These are phyloP conservation scores for Blastocystis sp. DNA, from an alignment of 352 stramenopile genomes.

Conservation along the genomic window DNA sequence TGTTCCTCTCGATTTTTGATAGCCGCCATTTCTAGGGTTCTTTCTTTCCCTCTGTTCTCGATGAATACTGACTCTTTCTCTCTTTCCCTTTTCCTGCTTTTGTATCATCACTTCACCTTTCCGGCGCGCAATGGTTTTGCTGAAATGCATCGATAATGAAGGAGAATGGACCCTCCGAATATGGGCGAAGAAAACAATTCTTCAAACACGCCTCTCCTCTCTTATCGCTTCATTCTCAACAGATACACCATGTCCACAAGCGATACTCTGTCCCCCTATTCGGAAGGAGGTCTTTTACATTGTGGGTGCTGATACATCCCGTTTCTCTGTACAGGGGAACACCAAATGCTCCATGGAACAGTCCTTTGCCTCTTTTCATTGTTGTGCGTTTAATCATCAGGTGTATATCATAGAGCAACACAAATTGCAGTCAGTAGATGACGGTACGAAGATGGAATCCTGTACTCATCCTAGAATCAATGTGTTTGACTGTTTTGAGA, in stretches of 20 bases:
- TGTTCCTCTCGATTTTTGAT: slow-evolving; percentile 36
- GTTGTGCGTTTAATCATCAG: no score
- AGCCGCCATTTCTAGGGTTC: background rate
- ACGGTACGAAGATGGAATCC: no score
- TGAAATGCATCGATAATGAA: background rate
- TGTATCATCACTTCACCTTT: background rate
- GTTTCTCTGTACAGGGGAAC: no score
- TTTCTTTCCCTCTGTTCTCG: background rate
- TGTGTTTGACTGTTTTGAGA: no score
- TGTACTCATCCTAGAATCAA: no score
- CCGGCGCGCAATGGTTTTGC: background rate
- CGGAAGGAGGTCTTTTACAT: background rate
- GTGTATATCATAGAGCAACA: no score
- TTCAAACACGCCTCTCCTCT: slow-evolving; percentile 23
- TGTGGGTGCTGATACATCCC: no score
- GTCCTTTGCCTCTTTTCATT: no score
- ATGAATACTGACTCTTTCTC: background rate
- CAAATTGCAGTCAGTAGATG: no score
- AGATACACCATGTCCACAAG: background rate
- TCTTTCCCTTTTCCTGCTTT: background rate
- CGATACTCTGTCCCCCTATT: background rate
- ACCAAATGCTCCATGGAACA: no score
- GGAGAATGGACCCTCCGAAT: background rate
- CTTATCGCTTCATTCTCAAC: background rate
- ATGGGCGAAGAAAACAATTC: slow-evolving; percentile 2